Conservation (phyloP, 257 asterid species). For the Nicotiana tomentosiformis region DNA sequence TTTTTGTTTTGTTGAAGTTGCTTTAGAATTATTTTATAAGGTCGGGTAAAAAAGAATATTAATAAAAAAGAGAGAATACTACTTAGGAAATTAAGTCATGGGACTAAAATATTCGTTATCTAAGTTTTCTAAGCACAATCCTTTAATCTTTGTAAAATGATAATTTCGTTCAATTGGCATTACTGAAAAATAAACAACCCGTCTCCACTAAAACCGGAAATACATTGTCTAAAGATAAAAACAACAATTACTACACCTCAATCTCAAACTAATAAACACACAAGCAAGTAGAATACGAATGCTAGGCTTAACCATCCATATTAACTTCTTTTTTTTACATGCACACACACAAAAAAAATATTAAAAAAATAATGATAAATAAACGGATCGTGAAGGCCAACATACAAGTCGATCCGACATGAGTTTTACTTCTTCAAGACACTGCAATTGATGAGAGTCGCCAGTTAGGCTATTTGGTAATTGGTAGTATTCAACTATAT, state of each 20-base stretch:
- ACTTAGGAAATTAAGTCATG: too few species aligned
- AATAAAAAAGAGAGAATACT: too few species aligned
- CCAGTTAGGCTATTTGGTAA: not conserved
- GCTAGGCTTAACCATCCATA: not conserved
- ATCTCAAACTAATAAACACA: not conserved
- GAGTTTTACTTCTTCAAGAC: conserved; percentile 34
- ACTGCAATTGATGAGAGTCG: conserved; percentile 23
- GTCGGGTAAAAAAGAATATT: too few species aligned
- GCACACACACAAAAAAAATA: not conserved
- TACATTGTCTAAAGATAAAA: not conserved
- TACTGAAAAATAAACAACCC: not conserved
- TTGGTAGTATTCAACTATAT: not conserved
- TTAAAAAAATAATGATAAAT: too few species aligned
- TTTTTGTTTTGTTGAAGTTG: too few species aligned
- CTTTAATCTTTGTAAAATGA: not conserved
- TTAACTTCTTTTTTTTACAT: not conserved
- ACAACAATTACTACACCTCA: not conserved
- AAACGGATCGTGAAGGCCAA: not conserved
- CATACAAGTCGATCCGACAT: conserved; percentile 6
- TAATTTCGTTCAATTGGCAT: not conserved
- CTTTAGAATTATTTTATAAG: too few species aligned
- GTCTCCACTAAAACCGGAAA: not conserved
- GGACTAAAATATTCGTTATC: too few species aligned
- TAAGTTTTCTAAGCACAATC: too few species aligned
- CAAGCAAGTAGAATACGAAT: not conserved